A percentile compares a stretch with the other conserved stretches of the same genome.
These are phyloP conservation scores for Cyberlindnera petersonii DNA, from an alignment of 805 yeast genomes.

Conservation along the genomic window DNA sequence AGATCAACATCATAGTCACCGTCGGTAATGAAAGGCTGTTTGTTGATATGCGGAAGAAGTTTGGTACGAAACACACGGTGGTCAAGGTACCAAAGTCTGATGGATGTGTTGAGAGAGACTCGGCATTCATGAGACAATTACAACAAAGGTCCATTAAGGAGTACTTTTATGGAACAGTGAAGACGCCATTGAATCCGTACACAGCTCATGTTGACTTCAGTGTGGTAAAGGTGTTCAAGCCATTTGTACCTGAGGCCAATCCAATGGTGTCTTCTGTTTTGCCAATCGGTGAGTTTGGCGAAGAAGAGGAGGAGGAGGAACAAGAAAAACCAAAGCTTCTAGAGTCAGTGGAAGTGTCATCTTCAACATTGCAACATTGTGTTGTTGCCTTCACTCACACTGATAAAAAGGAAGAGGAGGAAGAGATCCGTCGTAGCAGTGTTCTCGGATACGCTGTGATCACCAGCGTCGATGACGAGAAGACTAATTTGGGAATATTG, in stretches of 20 bases:
- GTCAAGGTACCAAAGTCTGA: conserved; percentile 67
- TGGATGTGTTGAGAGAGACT: conserved; percentile 76
- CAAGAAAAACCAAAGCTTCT: conserved; percentile 23
- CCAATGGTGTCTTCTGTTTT: conserved; percentile 23
- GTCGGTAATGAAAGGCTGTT: conserved; percentile 72
- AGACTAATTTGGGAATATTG: conserved; percentile 62
- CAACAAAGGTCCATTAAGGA: conserved; percentile 80
- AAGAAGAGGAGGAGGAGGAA: conserved; percentile 28
- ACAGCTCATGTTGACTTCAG: conserved; percentile 69
- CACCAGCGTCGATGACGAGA: conserved; percentile 65
- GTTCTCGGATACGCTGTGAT: conserved; percentile 70
- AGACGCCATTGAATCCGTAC: conserved; percentile 74
- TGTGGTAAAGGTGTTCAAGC: conserved; percentile 60
- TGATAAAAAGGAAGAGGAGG: conserved; percentile 41
- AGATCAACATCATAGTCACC: conserved; percentile 56
- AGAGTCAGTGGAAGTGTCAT: conserved; percentile 39
- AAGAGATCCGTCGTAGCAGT: conserved; percentile 48
- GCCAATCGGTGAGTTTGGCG: conserved; percentile 27
- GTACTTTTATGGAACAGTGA: conserved; percentile 79
- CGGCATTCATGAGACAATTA: conserved; percentile 56
- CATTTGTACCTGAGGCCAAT: conserved; percentile 28
- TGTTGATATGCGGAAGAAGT: conserved; percentile 56
- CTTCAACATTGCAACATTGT: conserved; percentile 66
- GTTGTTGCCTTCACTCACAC: conserved; percentile 64
- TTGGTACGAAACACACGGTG: conserved; percentile 34